Conservation (phyloP, 2,329 filamentous ascomycete species). For the Exutisphaerella laricina region DNA sequence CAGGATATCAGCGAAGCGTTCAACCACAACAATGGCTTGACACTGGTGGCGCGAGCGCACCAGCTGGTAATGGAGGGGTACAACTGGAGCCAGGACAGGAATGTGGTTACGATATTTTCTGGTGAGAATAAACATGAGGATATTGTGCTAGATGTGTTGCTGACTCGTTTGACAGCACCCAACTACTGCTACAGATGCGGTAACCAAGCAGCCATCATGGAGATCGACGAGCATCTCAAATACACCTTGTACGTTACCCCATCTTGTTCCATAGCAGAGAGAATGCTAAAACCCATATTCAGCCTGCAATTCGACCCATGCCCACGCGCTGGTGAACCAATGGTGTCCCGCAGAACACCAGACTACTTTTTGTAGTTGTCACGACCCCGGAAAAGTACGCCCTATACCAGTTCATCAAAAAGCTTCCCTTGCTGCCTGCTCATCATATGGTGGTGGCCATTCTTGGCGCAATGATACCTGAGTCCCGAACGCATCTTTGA, state of each 20-base stretch:
- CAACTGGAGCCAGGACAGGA: conserved; percentile 98
- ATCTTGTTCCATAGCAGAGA: not conserved
- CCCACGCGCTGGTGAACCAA: conserved; percentile 92
- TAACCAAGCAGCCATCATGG: conserved; percentile 99
- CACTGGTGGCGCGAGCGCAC: conserved; percentile 90
- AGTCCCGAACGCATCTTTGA: not conserved
- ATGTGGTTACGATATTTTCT: conserved; percentile 98
- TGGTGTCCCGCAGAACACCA: conserved; percentile 91
- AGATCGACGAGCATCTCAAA: conserved; percentile 98
- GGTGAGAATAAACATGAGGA: conserved; percentile 46
- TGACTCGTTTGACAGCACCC: conserved; percentile 41
- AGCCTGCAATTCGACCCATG: conserved; percentile 99
- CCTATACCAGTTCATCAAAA: not conserved
- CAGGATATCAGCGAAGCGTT: conserved; percentile 98
- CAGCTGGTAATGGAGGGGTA: conserved; percentile 99
- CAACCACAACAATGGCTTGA: conserved; percentile 98
- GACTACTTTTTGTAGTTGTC: conserved; percentile 89
- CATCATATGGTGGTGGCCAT: not conserved
- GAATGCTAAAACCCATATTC: conserved; percentile 8
- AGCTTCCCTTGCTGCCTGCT: not conserved
- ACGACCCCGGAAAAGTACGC: conserved; percentile 5
- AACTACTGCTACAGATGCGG: conserved; percentile 97
- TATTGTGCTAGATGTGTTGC: conserved; percentile 10
- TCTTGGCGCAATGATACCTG: too few relatives aligned
- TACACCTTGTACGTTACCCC: conserved; percentile 86